Evolutionary conservation across 257 asterid species (phyloP), one percentile per base, ranked within the genome.

Genomic region (Capsicum rhomboideum): DNA sequence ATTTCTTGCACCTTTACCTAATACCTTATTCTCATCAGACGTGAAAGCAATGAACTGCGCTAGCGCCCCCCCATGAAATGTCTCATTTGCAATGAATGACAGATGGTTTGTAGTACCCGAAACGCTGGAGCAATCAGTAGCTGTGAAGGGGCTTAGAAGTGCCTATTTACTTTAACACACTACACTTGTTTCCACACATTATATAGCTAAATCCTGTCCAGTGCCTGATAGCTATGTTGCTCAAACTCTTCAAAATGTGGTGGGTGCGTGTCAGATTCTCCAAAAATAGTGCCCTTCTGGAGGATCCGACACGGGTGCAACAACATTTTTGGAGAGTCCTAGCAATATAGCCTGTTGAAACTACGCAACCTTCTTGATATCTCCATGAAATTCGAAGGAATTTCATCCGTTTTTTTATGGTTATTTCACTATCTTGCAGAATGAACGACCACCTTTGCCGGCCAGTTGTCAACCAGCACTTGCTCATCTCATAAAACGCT

Each of bases 391-490:
- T n/a, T n/a, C n/a, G n/a, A n/a, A n/a, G n/a, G n/a, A n/a, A n/a
- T n/a, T 72, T 44, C 56, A 44, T 71, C 78, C 1, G 54, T 71
- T 40, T 40, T 20, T 40, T 40, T 2, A 40, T n/a, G 2, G 20
- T 21, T 68, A 1, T 46, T 46, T 74, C 44, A 74, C 23, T 26
- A 77, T 79, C 20, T 66, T 89, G 81, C 92, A 96, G 99, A 94
- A 95, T 4, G 98, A 97, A 88, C 86, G 98, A 56, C 99, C 99
- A 10, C 98, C 98, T 1, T 82, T 97, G 66, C 91, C 98, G 12
- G 97, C 94, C 12, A 97, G 98, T 87, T 95, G 98, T 58, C 96
- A 95, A 63, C 93, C 98, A 2, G 98, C 94, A 21, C 86, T 97
- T 0, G 97, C 98, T 0, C 97, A 95, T 85, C 94, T 95, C 1